Evolutionary conservation across 2,329 filamentous ascomycete genomes (phyloP), one percentile per base, ranked within the genome.

Genomic region (Aspergillus japonicus): DNA sequence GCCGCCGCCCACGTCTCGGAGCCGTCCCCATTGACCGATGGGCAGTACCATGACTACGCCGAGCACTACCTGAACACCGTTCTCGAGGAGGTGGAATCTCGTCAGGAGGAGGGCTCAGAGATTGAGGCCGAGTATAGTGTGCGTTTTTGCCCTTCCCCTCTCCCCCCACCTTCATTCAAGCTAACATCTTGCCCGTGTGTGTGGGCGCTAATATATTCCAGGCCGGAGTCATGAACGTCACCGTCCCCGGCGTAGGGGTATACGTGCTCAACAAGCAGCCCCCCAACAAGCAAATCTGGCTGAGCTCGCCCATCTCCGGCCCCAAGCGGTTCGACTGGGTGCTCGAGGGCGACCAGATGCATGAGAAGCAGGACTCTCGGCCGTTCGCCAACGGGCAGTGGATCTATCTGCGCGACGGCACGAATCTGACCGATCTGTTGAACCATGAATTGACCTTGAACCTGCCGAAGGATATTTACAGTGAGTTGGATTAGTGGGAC

Each of bases 181-280:
- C 57, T 56, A 48, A 59, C 29, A 21, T 44, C 14, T 1, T n/a
- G 39, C 39, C 39, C 14, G 26, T 10, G 26, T 44, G 5, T 44
- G 39, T 44, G 4, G 4, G 39, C 16, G 12, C 21, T 50, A n/a
- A 19, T 29, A 14, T 2, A 12, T 54, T 47, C 24, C 42, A 97
- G 93, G 85, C 91, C 56, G 94, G 95, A 57, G 92, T 98, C 58
- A 83, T 98, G 68, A 92, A 88, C 64, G 82, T 98, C 70, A 82
- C 80, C 6, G 86, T 91, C 68, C 85, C 87, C 1, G 80, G 83
- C 12, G 81, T 86, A 54, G 92, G 93, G 63, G 94, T 87, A 31
- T 99, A 96, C 73, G 91, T 99, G 61, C 85, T 99, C 79, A 99
- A 99, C 85, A 99, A 99, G 78, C 95, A 99, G 77, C 95, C 95